These are phyloP conservation scores for bread wheat (Triticum aestivum) DNA, from an alignment of 176 grass and related monocot species.

Conservation along the genomic window DNA sequence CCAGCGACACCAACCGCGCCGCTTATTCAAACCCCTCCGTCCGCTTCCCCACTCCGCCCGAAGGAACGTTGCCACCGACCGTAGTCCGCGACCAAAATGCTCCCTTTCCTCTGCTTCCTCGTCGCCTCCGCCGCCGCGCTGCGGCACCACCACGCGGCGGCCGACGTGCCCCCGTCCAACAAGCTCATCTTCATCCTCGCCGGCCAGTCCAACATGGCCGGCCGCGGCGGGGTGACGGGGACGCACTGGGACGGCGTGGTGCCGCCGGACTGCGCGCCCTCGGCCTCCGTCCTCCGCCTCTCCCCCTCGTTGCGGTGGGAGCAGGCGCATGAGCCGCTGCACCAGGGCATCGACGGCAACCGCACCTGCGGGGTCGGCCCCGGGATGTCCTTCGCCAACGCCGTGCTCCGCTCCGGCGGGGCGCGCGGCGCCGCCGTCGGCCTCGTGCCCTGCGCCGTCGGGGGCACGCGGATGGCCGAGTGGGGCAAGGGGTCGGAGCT, in stretches of 20 bases:
- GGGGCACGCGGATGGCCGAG: slow-evolving; percentile 54
- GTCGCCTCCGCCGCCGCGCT: neutral
- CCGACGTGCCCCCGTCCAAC: slow-evolving; percentile 24
- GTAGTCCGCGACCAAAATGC: neutral
- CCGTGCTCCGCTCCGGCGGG: slow-evolving; percentile 37
- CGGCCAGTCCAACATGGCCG: slow-evolving; percentile 91
- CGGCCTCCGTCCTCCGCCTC: slow-evolving; percentile 52
- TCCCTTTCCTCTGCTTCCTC: neutral
- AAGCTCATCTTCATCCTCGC: slow-evolving; percentile 77
- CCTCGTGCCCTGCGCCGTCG: slow-evolving; percentile 84
- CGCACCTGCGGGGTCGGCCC: slow-evolving; percentile 79
- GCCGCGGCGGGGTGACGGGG: slow-evolving; percentile 57
- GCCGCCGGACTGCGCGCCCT: slow-evolving; percentile 43
- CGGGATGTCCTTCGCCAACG: slow-evolving; percentile 72
- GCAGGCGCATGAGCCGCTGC: slow-evolving; percentile 66
- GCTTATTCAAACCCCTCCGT: neutral
- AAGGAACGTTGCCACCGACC: neutral
- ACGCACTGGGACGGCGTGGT: slow-evolving; percentile 59
- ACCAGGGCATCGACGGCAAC: slow-evolving; percentile 69
- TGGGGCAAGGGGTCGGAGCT: slow-evolving; percentile 52
- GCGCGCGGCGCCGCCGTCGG: neutral
- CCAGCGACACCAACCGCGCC: neutral
- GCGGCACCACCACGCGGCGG: neutral
- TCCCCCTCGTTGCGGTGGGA: slow-evolving; percentile 51
- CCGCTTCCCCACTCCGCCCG: neutral